Conservation (phyloP, 257 asterid species). For the Penstemon eatonii region DNA sequence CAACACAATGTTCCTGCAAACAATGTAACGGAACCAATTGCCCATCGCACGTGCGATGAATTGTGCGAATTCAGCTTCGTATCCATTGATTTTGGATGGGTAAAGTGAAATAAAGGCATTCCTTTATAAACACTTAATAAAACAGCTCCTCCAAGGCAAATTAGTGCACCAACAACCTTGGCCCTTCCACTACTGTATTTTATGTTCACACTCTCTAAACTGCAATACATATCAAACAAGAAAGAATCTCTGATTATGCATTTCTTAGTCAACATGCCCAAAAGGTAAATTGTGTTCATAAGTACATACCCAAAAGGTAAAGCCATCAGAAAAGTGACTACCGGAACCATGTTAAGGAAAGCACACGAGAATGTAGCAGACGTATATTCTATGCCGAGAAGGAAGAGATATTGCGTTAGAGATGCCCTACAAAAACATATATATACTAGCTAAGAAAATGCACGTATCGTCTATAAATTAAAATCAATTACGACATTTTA, state of each 20-base stretch:
- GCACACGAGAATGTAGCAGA: conserved; percentile 81
- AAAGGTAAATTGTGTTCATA: background rate
- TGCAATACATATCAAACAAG: conserved; percentile 22
- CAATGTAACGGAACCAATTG: conserved; percentile 51
- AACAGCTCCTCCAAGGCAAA: conserved; percentile 66
- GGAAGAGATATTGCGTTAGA: conserved; percentile 68
- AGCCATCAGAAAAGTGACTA: conserved; percentile 62
- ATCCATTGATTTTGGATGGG: conserved; percentile 22
- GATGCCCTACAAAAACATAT: conserved; percentile 52
- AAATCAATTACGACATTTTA: background rate
- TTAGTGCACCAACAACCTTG: conserved; percentile 57
- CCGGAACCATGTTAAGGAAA: conserved; percentile 69
- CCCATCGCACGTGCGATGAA: conserved; percentile 43
- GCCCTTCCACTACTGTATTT: conserved; percentile 54
- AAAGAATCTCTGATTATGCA: too few relatives aligned
- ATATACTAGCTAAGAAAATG: background rate
- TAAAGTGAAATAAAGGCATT: conserved; percentile 48
- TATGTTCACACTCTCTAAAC: conserved; percentile 52
- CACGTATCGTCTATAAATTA: background rate
- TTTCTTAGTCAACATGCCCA: background rate
- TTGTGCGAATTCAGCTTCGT: conserved; percentile 15
- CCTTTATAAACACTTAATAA: conserved; percentile 52
- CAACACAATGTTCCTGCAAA: conserved; percentile 62
- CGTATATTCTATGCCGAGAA: conserved; percentile 65
- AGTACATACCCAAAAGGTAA: conserved; percentile 58